Evolutionary conservation across 192 early-diverging fungal species (phyloP), one percentile per base, ranked within the genome.

Genomic region (Mortierella alpina): DNA sequence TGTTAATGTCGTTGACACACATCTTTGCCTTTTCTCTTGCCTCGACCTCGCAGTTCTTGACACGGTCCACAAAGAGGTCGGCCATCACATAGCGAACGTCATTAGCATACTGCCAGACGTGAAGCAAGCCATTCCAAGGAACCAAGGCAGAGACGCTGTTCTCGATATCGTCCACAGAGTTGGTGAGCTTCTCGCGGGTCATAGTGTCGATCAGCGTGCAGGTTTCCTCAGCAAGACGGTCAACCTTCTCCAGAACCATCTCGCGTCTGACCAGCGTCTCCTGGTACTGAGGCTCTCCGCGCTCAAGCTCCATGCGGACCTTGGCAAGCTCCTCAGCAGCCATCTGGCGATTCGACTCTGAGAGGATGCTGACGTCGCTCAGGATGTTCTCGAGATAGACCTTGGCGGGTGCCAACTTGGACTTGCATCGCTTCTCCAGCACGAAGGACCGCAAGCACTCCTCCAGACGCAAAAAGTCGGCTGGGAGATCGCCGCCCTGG

Each of bases 351-450:
- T 96, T 98, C 54, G 89, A 88, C 44, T 89, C 89, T 6, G 94
- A 89, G 14, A 98, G 78, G 10, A 90, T 73, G 62, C 87, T 82
- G 62, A 98, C 84, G 70, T 99, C 98, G 66, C 74, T 76, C 44
- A 99, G 86, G 52, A 98, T 86, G 75, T 97, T 97, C 57, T 86
- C 84, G 7, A 98, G 85, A 71, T 97, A 99, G 68, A 94, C 89
- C 84, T 96, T 95, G 40, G 96, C 96, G 1, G 98, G 98, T 4
- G 94, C 92, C 44, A 99, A 84, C 86, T 99, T 99, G 50, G 95
- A 95, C 70, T 93, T 94, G 59, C 93, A 89, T 20, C 98, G 93
- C 83, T 99, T 98, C 84, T 98, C 96, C 23, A 99, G 88, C 18
- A 97, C 94, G 77, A 99, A 99, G 5, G 91, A 90, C 48, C 96